A percentile compares a stretch with the other conserved stretches of the same genome.
Evolutionary conservation across 805 yeast species (phyloP).

Genomic region (Nakazawaea siamensis): DNA sequence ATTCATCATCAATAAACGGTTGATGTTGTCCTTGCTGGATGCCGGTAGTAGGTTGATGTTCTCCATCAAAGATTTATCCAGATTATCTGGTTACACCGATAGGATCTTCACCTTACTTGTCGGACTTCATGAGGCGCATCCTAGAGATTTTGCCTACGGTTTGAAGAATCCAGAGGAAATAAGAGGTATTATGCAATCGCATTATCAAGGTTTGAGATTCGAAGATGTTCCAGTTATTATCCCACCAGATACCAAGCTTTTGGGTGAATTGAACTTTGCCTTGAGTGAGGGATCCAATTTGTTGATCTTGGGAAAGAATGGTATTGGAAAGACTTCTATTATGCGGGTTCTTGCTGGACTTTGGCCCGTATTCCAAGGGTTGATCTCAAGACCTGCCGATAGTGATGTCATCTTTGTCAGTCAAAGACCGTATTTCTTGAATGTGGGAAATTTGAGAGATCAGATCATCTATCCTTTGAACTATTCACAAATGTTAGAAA

Average conservation of each 20-base stretch:
- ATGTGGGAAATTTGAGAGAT: slow-evolving; percentile 75
- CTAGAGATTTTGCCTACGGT: slow-evolving; percentile 45
- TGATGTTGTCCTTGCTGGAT: slow-evolving; percentile 86
- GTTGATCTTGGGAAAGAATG: slow-evolving; percentile 79
- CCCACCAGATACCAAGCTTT: slow-evolving; percentile 64
- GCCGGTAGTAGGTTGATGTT: slow-evolving; percentile 94
- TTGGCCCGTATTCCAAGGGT: slow-evolving; percentile 86
- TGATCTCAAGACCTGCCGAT: slow-evolving; percentile 67
- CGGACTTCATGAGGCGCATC: slow-evolving; percentile 78
- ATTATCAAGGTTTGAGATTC: slow-evolving; percentile 71
- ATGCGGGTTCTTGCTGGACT: slow-evolving; percentile 77
- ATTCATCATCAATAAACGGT: slow-evolving; percentile 82
- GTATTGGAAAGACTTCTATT: slow-evolving; percentile 84
- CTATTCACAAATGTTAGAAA: slow-evolving; percentile 65
- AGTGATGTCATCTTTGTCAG: slow-evolving; percentile 73
- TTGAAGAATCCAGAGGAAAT: slow-evolving; percentile 34
- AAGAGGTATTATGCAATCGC: slow-evolving; percentile 72
- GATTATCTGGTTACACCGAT: slow-evolving; percentile 83
- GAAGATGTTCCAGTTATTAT: slow-evolving; percentile 78
- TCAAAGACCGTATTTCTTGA: slow-evolving; percentile 76
- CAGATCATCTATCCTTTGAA: slow-evolving; percentile 85
- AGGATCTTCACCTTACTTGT: slow-evolving; percentile 70
- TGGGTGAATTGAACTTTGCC: slow-evolving; percentile 56
- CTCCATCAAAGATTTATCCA: slow-evolving; percentile 88
- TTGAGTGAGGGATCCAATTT: slow-evolving; percentile 59